These are phyloP conservation scores for Suhomyces chickasaworum DNA, from an alignment of 1,139 yeast species.

Conservation along the genomic window DNA sequence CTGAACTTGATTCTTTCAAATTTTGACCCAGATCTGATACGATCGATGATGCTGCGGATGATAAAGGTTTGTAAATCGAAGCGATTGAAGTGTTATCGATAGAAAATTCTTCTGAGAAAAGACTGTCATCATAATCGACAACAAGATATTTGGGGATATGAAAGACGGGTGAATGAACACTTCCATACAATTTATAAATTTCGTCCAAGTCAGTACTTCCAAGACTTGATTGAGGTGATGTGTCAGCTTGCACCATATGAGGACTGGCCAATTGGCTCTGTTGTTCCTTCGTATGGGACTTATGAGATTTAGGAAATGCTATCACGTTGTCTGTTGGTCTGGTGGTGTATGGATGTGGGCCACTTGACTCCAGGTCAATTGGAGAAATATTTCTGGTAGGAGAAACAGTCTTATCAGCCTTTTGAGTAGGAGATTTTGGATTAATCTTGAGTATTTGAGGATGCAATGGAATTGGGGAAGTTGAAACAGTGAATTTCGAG, in stretches of 20 bases:
- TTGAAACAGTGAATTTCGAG: neutral
- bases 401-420: neutral
- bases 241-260: neutral
- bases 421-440: neutral
- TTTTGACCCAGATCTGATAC: neutral
- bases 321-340: constrained; percentile 4
- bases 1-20: neutral
- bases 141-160: constrained; percentile 16
- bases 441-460: neutral
- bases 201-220: constrained; percentile 8
- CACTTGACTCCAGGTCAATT: neutral
- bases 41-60: constrained; percentile 9
- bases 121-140: constrained; percentile 27
- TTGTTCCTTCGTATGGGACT: neutral
- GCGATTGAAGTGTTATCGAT: constrained; percentile 3
- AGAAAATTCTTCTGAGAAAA: constrained; percentile 22
- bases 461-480: neutral
- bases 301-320: constrained; percentile 4
- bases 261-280: neutral
- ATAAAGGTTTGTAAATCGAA: constrained; percentile 4
- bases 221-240: constrained; percentile 10
- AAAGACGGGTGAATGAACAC: constrained; percentile 4
- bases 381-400: neutral
- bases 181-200: constrained; percentile 8
- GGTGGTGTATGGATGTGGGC: constrained; percentile 1